Conservation (phyloP, 2,329 filamentous ascomycete genomes). For the Hymenoscyphus fructigenus region DNA sequence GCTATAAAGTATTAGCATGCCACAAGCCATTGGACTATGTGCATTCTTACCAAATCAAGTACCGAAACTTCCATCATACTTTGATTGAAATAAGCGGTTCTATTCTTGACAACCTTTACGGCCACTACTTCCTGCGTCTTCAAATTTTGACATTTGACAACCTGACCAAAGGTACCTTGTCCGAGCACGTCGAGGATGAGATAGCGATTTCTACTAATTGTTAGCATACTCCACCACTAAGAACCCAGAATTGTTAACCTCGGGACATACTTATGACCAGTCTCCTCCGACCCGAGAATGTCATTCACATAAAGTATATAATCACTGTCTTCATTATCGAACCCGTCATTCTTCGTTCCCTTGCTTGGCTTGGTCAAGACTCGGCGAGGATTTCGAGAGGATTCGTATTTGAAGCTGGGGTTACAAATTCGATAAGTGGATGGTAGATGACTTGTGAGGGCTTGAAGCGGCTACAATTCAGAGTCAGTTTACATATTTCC, state of each 20-base stretch:
- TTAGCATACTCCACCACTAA: constrained; percentile 32
- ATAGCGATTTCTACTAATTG: constrained; percentile 73
- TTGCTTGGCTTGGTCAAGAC: constrained; percentile 99
- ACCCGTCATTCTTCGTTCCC: constrained; percentile 96
- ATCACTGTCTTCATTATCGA: constrained; percentile 98
- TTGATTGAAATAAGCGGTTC: constrained; percentile 98
- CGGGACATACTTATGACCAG: constrained; percentile 81
- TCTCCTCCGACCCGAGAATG: constrained; percentile 95
- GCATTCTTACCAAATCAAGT: constrained; percentile 72
- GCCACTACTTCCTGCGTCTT: constrained; percentile 98
- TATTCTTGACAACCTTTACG: constrained; percentile 98
- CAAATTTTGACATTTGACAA: constrained; percentile 97
- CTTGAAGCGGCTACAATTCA: constrained; percentile 76
- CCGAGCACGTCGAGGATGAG: constrained; percentile 95
- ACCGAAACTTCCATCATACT: constrained; percentile 99
- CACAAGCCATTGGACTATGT: not conserved
- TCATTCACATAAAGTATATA: constrained; percentile 99
- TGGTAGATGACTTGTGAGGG: constrained; percentile 87
- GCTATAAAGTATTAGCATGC: constrained; percentile 47
- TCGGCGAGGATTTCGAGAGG: constrained; percentile 89
- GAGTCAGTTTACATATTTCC: not conserved
- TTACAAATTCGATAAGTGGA: constrained; percentile 98
- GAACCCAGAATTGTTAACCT: constrained; percentile 26
- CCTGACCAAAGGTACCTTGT: constrained; percentile 96
- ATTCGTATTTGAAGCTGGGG: constrained; percentile 97